Percentiles rank a stretch among this genome's conserved stretches.
These are phyloP conservation scores for Candida namnaoensis DNA, from an alignment of 805 yeast species.

Conservation along the genomic window DNA sequence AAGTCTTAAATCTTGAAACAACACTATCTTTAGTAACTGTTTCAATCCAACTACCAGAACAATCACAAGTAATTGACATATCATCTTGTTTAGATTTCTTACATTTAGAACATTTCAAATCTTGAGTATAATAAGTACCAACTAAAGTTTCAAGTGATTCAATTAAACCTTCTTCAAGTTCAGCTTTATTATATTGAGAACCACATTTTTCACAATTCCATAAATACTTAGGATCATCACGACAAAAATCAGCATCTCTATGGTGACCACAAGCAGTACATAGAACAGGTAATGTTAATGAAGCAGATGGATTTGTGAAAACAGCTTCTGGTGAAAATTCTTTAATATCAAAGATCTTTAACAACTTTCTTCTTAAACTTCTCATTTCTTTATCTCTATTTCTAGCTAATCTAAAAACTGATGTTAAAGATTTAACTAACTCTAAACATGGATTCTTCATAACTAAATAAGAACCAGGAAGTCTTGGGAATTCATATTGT, in stretches of 20 bases:
- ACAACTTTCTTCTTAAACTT: conserved; percentile 62
- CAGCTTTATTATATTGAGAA: conserved; percentile 51
- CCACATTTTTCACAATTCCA: conserved; percentile 67
- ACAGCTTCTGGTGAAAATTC: conserved; percentile 76
- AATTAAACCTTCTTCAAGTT: conserved; percentile 74
- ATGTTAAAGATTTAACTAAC: conserved; percentile 66
- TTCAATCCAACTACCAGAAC: conserved; percentile 82
- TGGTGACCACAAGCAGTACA: conserved; percentile 76
- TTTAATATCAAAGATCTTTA: conserved; percentile 65
- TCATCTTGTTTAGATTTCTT: conserved; percentile 55
- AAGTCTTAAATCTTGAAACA: conserved; percentile 35
- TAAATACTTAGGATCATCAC: conserved; percentile 37
- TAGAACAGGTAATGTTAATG: conserved; percentile 54
- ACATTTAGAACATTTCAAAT: conserved; percentile 75
- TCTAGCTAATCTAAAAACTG: conserved; percentile 59
- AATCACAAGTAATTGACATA: conserved; percentile 67
- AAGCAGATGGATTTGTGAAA: conserved; percentile 68
- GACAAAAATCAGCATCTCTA: conserved; percentile 76
- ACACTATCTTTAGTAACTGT: conserved; percentile 40
- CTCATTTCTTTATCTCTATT: conserved; percentile 66
- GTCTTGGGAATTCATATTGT: conserved; percentile 65
- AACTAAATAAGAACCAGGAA: conserved; percentile 64
- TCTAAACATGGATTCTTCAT: conserved; percentile 70
- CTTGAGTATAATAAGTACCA: conserved; percentile 67
- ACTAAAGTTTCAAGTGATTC: conserved; percentile 48